Base-by-base conservation (phyloP, 225 moss, liverwort and hornwort species). In the Polytrichum formosum region DNA sequence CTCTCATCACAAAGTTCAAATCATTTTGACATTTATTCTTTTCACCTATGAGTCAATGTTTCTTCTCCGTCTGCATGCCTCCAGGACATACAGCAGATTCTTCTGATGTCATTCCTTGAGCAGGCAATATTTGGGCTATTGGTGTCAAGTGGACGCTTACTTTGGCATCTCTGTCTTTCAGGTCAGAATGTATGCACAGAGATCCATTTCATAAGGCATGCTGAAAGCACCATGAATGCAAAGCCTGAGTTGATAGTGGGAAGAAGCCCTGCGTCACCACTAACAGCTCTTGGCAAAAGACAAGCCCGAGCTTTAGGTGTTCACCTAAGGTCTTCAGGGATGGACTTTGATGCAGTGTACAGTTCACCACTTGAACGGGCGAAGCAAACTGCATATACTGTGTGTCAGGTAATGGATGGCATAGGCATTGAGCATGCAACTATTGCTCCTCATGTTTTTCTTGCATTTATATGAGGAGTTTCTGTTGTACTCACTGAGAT, bases 181-280 rank as follows among this genome's bases (percentile, higher is more conserved):
- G 82, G 60, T 55, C 77, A 77, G 73, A 27, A 77, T 18, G 73
- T 80, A 4, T 80, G 83, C 75, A 85, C 79, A 61, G 92, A 92
- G 78, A 85, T 92, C 66, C 68, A 92, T 70, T 80, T 92, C 28
- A 85, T 91, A 68, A 79, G 90, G 64, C 90, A 92, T 56, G 92
- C n/a, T 33, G 84, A 92, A 69, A 91, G 88, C 81, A 81, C 86
- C 67, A 73, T 77, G 72, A 90, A 92, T 71, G 26, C 53, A 27
- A 80, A 67, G 69, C 86, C 88, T 46, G 86, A 92, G 77, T 64
- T 88, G 23, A 81, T 92, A 63, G 23, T 27, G 33, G 92, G 92
- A 66, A 78, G 90, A 65, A 82, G 82, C 19, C 82, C 82, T 19
- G 88, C 80, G 46, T 75, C 81, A n/a, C 74, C 76, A 56, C 84